Base-by-base conservation (phyloP, 805 yeast genomes). In the Saturnispora kantuleensis region DNA sequence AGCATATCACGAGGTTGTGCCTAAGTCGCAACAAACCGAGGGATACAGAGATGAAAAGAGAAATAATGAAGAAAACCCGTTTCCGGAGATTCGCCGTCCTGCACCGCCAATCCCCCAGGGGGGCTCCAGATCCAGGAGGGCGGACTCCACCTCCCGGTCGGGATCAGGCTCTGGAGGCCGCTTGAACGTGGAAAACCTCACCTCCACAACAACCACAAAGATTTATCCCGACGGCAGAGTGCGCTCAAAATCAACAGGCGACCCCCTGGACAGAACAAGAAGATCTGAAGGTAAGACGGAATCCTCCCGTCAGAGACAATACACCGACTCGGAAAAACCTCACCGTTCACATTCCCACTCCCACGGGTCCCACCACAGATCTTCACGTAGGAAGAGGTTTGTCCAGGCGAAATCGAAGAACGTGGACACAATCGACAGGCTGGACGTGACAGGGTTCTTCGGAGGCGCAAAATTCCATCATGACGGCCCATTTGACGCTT, bases 401-500 rank as follows among this genome's bases (percentile, higher is more conserved):
- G 62, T 71, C 47, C 69, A 66, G 57, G 67, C 67, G 56, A 70
- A 76, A 52, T 74, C 88, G 11, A 79, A 80, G 54, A 84, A 88
- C 53, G 80, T 89, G 45, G 98, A 90, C 58, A 86, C 94, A 4
- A 93, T 93, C 54, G 98, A 93, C 67, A 85, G 85, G 64, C 71
- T 93, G 56, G 98, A 93, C 63, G 98, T 90, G 39, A 89, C 97
- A 10, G 97, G 96, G 1, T 73, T 89, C 50, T 89, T 85, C 60
- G 97, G 96, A 21, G 81, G 85, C 40, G 86, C 87, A 13, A 86
- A 94, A 2, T 93, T 93, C 73, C 98, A 93, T 64, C 97, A 93
- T 63, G 98, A 93, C 66, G 98, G 98, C 10, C 98, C 98, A 12
- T 93, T 93, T 61, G 98, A 93, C 62, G 98, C 98, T 1, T 90